A percentile compares a stretch with the other conserved stretches of the same genome.
Evolutionary conservation across 176 grass and related monocot species (phyloP).

Genomic region (Lolium rigidum): DNA sequence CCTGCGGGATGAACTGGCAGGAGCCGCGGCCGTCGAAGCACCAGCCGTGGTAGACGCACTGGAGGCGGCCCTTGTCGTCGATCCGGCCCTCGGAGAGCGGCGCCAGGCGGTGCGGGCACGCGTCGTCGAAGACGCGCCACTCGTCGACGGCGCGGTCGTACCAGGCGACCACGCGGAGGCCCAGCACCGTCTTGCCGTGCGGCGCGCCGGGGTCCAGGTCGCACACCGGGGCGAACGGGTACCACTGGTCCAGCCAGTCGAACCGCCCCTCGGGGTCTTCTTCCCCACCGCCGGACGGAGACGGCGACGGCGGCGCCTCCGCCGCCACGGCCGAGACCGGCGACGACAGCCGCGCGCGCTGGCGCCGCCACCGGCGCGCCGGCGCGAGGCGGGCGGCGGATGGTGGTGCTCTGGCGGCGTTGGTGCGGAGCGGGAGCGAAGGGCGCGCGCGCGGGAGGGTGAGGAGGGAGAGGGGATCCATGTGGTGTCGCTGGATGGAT

Average conservation of each 20-base stretch:
- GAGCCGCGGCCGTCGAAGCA: constrained; percentile 89
- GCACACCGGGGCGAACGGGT: constrained; percentile 72
- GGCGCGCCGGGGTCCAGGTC: constrained; percentile 86
- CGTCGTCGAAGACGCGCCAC: constrained; percentile 92
- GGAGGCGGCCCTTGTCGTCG: constrained; percentile 76
- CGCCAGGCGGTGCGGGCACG: constrained; percentile 83
- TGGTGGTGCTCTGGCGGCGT: background rate
- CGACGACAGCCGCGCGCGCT: background rate
- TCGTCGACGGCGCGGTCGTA: constrained; percentile 59
- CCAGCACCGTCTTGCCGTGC: constrained; percentile 84
- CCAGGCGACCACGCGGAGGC: constrained; percentile 80
- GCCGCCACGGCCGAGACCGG: constrained; percentile 33
- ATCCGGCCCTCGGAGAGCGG: constrained; percentile 92
- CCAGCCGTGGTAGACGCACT: constrained; percentile 98
- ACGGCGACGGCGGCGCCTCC: background rate
- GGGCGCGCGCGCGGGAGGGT: background rate
- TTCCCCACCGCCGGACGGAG: background rate
- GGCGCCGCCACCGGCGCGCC: background rate
- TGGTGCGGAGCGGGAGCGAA: background rate
- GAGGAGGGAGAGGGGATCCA: constrained; percentile 44
- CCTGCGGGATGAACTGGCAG: constrained; percentile 92
- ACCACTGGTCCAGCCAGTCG: constrained; percentile 95
- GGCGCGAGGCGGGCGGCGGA: background rate
- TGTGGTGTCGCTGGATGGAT: background rate
- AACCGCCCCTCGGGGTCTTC: constrained; percentile 30